phyloP scores from a whole-genome alignment of 495 filamentous ascomycete species.

The Aspergillus nanangensis region DNA sequence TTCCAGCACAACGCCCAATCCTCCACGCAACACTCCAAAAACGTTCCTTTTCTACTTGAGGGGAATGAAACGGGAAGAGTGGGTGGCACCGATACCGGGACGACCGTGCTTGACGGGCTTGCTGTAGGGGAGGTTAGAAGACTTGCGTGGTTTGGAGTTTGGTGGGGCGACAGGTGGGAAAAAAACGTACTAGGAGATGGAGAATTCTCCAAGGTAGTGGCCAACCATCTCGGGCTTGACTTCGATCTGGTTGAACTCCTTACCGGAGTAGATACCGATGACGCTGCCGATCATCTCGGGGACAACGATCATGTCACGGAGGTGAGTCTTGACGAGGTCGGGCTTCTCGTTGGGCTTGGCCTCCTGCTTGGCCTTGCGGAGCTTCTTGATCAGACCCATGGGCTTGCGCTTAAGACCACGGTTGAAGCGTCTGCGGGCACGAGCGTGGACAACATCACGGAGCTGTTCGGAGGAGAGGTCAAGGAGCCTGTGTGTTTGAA shows the following conservation, averaged over 20 bases:
- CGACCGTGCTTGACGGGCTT: constrained; percentile 99
- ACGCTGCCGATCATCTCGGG: constrained; percentile 98
- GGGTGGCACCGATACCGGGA: constrained; percentile 99
- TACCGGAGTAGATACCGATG: constrained; percentile 98
- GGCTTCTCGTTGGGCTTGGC: constrained; percentile 99
- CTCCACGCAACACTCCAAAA: constrained; percentile 42
- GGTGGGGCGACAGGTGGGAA: constrained; percentile 21
- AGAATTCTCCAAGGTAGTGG: constrained; percentile 98
- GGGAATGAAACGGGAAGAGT: constrained; percentile 99
- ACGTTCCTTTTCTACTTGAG: constrained; percentile 75
- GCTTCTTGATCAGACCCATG: constrained; percentile 99
- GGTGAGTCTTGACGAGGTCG: constrained; percentile 97
- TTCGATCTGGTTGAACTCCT: constrained; percentile 99
- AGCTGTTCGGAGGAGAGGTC: constrained; percentile 98
- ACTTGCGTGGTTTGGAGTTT: constrained; percentile 5
- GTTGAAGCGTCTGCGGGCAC: constrained; percentile 98
- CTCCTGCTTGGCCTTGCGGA: constrained; percentile 99
- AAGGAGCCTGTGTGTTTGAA: constrained; percentile 66
- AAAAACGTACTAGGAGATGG: constrained; percentile 93
- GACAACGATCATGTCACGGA: constrained; percentile 99
- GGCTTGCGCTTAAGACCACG: constrained; percentile 99
- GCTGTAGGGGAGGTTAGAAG: constrained; percentile 53
- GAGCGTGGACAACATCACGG: constrained; percentile 97
- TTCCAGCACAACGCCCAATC: constrained; percentile 31
- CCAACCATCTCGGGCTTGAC: constrained; percentile 99